Evolutionary conservation across 1,284 basidiomycete species (phyloP).

Genomic region (Rhodofomes roseus): DNA sequence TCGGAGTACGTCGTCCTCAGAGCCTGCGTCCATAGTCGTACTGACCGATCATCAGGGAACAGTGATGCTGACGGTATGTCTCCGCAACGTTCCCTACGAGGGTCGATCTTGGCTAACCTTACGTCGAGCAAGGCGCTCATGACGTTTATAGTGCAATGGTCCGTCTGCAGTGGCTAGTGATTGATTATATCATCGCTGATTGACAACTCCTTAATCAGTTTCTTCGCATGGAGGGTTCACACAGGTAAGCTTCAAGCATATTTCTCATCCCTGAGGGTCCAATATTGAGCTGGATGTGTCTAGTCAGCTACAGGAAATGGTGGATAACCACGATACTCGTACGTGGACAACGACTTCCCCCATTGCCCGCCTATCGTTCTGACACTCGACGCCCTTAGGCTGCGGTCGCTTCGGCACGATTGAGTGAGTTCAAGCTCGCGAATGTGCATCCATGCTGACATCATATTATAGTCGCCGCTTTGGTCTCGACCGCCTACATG

Average conservation of each 20-base stretch:
- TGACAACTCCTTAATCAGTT: conserved; percentile 5
- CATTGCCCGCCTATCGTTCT: too few species aligned
- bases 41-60: conserved; percentile 17
- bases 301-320: conserved; percentile 32
- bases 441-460: conserved; percentile 13
- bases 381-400: background rate
- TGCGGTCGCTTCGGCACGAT: background rate
- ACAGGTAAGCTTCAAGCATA: conserved; percentile 5
- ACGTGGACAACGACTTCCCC: background rate
- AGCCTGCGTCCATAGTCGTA: background rate
- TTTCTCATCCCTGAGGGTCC: background rate
- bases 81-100: conserved; percentile 8
- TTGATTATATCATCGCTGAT: background rate
- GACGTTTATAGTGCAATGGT: conserved; percentile 32
- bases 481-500: conserved; percentile 34
- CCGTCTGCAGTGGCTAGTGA: conserved; percentile 9
- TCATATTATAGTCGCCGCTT: conserved; percentile 11
- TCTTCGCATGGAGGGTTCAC: conserved; percentile 17
- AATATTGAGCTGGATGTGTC: background rate
- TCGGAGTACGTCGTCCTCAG: conserved; percentile 10
- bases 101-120: conserved; percentile 3
- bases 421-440: conserved; percentile 25
- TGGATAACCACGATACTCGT: background rate
- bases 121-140: conserved; percentile 12
- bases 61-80: conserved; percentile 20